phyloP scores from a whole-genome alignment of 768 basidiomycete genomes.

The Leccinum variicolor region DNA sequence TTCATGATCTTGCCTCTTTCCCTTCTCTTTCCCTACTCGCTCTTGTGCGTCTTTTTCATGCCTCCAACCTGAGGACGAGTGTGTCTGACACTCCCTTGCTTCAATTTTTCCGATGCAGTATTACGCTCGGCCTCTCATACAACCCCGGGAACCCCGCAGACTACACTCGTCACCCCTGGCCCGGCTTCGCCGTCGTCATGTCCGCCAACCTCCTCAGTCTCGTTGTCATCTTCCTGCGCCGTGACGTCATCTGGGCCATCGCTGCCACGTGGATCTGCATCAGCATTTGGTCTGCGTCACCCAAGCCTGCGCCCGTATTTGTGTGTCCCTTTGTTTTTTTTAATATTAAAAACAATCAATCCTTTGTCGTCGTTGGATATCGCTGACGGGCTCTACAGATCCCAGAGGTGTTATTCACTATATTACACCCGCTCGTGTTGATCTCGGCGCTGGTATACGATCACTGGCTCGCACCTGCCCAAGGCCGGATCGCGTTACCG shows the following conservation, averaged over 20 bases:
- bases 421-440: slow-evolving; percentile 60
- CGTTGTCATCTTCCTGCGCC: slow-evolving; percentile 49
- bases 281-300: slow-evolving; percentile 56
- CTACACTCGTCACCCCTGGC: slow-evolving; percentile 61
- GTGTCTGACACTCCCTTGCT: background rate
- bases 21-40: slow-evolving; percentile 49
- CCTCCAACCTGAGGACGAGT: background rate
- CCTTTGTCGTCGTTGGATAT: background rate
- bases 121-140: slow-evolving; percentile 67
- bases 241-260: slow-evolving; percentile 73
- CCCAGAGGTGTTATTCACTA: slow-evolving; percentile 60
- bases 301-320: slow-evolving; percentile 63
- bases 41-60: slow-evolving; percentile 40
- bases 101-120: slow-evolving; percentile 35
- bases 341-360: background rate
- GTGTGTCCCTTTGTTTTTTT: slow-evolving; percentile 37
- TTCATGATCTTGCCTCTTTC: slow-evolving; percentile 52
- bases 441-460: slow-evolving; percentile 44
- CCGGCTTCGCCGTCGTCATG: slow-evolving; percentile 68
- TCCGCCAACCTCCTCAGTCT: slow-evolving; percentile 60
- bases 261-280: slow-evolving; percentile 73
- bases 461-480: slow-evolving; percentile 9
- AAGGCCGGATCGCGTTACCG: slow-evolving; percentile 42
- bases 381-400: slow-evolving; percentile 38
- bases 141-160: slow-evolving; percentile 46